Evolutionary conservation across 2,329 filamentous ascomycete species (phyloP).

Genomic region (Venturiaceae sp.): DNA sequence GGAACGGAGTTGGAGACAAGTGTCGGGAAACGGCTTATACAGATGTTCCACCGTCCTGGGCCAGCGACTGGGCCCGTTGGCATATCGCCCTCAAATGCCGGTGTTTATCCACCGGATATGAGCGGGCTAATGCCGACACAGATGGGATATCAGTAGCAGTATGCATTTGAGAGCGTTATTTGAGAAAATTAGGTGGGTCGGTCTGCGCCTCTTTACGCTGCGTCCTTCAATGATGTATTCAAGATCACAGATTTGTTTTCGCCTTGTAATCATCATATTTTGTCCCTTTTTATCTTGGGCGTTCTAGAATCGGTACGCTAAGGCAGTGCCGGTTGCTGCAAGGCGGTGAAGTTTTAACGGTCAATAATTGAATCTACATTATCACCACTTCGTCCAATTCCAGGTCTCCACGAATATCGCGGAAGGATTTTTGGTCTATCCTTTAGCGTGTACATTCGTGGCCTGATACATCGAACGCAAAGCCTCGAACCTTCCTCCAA

Average conservation of each 20-base stretch:
- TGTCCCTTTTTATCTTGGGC: neutral
- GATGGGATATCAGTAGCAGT: neutral
- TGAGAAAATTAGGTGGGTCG: neutral
- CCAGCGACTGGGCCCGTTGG: conserved; percentile 5
- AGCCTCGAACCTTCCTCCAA: no score
- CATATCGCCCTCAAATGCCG: neutral
- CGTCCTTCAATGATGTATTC: neutral
- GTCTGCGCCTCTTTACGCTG: neutral
- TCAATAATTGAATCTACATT: neutral
- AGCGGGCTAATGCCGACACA: neutral
- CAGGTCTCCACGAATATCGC: no score
- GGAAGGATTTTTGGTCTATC: no score
- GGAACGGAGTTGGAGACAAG: conserved; percentile 85
- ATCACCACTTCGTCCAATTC: neutral
- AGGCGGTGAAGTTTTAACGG: neutral
- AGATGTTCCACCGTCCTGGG: conserved; percentile 59
- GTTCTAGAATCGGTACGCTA: neutral
- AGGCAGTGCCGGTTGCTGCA: neutral
- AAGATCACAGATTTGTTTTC: neutral
- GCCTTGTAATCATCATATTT: neutral
- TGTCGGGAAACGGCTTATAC: conserved; percentile 66
- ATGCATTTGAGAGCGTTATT: neutral
- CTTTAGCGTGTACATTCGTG: no score
- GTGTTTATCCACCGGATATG: neutral
- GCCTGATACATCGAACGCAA: no score